Evolutionary conservation across 495 filamentous ascomycete genomes (phyloP).

Genomic region (Rhizodiscina lignyota): DNA sequence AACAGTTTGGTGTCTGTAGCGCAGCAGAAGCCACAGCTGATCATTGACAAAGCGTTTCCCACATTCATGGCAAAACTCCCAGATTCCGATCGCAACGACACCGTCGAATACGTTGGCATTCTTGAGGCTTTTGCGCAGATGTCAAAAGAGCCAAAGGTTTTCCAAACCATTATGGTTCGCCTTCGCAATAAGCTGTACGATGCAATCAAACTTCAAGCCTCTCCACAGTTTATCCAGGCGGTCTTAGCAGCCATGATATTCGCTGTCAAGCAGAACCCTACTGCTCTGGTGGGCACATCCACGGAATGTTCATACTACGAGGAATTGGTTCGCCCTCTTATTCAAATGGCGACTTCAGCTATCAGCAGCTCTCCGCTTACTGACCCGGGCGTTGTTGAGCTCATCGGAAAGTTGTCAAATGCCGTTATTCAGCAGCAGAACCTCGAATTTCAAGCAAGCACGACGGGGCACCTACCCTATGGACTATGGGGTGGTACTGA

Average conservation of each 20-base stretch:
- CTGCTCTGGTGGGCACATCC: constrained; percentile 26
- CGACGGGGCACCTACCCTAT: too few species aligned
- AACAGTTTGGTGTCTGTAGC: constrained; percentile 45
- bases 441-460: constrained; percentile 30
- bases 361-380: constrained; percentile 27
- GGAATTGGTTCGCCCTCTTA: constrained; percentile 35
- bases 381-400: constrained; percentile 31
- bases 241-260: constrained; percentile 50
- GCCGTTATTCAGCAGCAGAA: constrained; percentile 40
- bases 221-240: constrained; percentile 36
- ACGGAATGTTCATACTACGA: constrained; percentile 42
- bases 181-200: constrained; percentile 48
- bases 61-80: constrained; percentile 57
- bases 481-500: too few species aligned
- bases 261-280: constrained; percentile 37
- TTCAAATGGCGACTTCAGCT: constrained; percentile 16
- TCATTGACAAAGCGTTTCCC: constrained; percentile 57
- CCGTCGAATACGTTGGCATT: constrained; percentile 33
- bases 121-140: constrained; percentile 55
- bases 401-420: constrained; percentile 46
- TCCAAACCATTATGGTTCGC: constrained; percentile 51
- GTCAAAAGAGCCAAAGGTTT: constrained; percentile 44
- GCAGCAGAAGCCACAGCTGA: constrained; percentile 45
- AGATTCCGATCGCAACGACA: constrained; percentile 29
- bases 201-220: constrained; percentile 37